These are phyloP conservation scores for Phlebiopsis gigantea DNA, from an alignment of 768 basidiomycete species.

Conservation along the genomic window DNA sequence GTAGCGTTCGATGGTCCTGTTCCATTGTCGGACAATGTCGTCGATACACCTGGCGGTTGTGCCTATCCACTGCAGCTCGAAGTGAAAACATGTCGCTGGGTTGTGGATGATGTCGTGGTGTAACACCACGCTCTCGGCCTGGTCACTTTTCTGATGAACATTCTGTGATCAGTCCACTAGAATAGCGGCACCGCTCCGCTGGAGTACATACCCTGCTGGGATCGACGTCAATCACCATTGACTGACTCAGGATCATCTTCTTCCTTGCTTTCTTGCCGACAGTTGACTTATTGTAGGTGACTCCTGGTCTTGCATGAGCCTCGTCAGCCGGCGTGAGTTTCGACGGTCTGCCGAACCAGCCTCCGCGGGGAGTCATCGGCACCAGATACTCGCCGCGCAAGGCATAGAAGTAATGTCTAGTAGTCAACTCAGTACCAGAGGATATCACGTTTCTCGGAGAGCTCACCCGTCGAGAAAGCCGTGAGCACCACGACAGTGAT, in stretches of 20 bases:
- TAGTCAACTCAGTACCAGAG: constrained; percentile 1
- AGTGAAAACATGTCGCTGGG: constrained; percentile 85
- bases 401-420: constrained; percentile 85
- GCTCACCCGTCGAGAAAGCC: constrained; percentile 84
- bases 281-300: constrained; percentile 14
- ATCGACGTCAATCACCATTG: constrained; percentile 88
- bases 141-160: constrained; percentile 62
- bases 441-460: background rate
- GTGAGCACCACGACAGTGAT: constrained; percentile 75
- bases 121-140: constrained; percentile 82
- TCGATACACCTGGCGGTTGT: constrained; percentile 90
- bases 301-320: constrained; percentile 6
- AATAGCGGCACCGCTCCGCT: too few species aligned
- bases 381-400: constrained; percentile 72
- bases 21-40: constrained; percentile 79
- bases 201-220: constrained; percentile 55
- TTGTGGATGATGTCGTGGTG: constrained; percentile 97
- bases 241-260: constrained; percentile 75
- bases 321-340: constrained; percentile 44
- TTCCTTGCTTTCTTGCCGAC: constrained; percentile 42
- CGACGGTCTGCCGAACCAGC: constrained; percentile 59
- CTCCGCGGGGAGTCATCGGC: constrained; percentile 57
- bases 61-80: constrained; percentile 96
- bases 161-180: too few species aligned
- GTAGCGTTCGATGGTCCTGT: constrained; percentile 77